Base-by-base conservation (phyloP, 2,329 filamentous ascomycete species). In the Diaporthe sp. region DNA sequence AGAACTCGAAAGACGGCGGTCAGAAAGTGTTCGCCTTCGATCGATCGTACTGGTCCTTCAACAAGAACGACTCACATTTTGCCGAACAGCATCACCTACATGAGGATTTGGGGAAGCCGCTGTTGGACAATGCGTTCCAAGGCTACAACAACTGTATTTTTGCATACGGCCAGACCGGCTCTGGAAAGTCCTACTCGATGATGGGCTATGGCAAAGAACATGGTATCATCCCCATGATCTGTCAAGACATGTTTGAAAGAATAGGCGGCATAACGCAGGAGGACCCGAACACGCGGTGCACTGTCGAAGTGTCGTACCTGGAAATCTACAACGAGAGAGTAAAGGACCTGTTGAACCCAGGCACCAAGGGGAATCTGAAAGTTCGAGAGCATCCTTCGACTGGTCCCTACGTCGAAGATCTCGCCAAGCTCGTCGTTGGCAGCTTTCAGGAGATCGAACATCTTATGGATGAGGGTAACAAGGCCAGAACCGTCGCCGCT, bases 61-160 rank as follows among this genome's bases (percentile, higher is more conserved):
- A 96, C 85, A 94, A 94, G 79, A 89, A 88, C 61, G 95, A 95
- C 78, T 84, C 90, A 1, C 92, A 94, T 83, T 99, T 96, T 83
- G 96, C 97, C 58, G 95, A 94, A 25, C 97, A 99, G 83, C 93
- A 96, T 75, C 91, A 97, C 81, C 88, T 99, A 25, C 97, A 98
- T 83, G 89, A 92, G 71, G 97, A 98, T 82, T 86, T 99, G 76
- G 97, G 97, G 76, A 91, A 92, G 78, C 97, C 97, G 70, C 89
- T 99, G 74, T 89, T 99, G 78, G 96, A 99, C 86, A 99, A 99
- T 90, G 97, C 97, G 25, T 99, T 99, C 82, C 92, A 96, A 80
- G 97, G 97, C 58, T 99, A 98, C 87, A 98, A 99, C 88, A 99
- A 98, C 84, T 99, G 97, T 88, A 99, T 99, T 81, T 99, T 99